Percentiles rank a stretch among this genome's conserved stretches.
Conservation (phyloP, 495 filamentous ascomycete species). For the Aspergillus sparsus region DNA sequence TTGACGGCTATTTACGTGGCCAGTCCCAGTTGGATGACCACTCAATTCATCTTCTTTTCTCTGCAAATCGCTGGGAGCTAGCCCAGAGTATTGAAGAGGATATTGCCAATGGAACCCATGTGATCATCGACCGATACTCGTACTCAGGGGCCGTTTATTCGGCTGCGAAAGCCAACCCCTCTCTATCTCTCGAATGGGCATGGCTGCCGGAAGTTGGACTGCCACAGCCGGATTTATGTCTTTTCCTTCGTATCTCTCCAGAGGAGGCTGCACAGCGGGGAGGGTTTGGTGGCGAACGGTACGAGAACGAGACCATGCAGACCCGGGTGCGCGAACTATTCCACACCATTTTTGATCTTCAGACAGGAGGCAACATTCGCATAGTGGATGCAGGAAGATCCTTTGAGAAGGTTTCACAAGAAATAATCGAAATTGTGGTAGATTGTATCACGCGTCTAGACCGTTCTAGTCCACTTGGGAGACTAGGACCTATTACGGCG, state of each 20-base stretch:
- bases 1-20: slow-evolving; percentile 80
- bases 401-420: slow-evolving; percentile 58
- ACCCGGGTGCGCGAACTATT: slow-evolving; percentile 75
- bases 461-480: slow-evolving; percentile 39
- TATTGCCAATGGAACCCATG: slow-evolving; percentile 64
- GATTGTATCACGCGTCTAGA: slow-evolving; percentile 45
- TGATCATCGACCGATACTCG: slow-evolving; percentile 91
- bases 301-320: slow-evolving; percentile 86
- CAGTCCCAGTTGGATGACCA: slow-evolving; percentile 81
- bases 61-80: slow-evolving; percentile 92
- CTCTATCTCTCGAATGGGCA: slow-evolving; percentile 73
- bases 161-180: slow-evolving; percentile 81
- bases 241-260: slow-evolving; percentile 81
- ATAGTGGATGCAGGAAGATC: slow-evolving; percentile 55
- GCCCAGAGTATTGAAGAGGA: slow-evolving; percentile 64
- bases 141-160: slow-evolving; percentile 92
- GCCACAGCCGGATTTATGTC: slow-evolving; percentile 80
- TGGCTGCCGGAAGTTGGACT: slow-evolving; percentile 81
- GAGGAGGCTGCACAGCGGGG: slow-evolving; percentile 72
- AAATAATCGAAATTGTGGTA: slow-evolving; percentile 58
- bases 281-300: slow-evolving; percentile 84
- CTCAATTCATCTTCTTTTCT: slow-evolving; percentile 92
- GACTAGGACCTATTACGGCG: slow-evolving; percentile 41
- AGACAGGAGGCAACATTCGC: slow-evolving; percentile 37
- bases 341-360: slow-evolving; percentile 42